Evolutionary conservation across 2,329 filamentous ascomycete genomes (phyloP).

Genomic region (Macrophomina phaseolina): DNA sequence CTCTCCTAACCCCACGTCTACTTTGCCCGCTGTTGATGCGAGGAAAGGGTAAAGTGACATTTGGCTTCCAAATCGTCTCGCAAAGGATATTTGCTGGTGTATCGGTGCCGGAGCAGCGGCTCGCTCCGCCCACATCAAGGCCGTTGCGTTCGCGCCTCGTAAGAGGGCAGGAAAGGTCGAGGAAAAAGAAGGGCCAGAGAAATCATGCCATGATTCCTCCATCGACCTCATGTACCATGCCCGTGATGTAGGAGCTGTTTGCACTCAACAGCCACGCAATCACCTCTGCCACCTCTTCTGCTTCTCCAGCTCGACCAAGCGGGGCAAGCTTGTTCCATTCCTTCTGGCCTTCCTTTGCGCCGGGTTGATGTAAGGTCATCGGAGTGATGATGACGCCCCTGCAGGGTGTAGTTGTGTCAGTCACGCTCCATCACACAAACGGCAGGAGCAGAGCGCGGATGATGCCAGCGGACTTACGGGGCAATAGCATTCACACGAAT

Average conservation of each 20-base stretch:
- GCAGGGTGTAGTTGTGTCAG: not conserved
- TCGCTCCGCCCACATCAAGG: too few relatives aligned
- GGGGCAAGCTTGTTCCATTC: constrained; percentile 36
- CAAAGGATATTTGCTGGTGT: too few relatives aligned
- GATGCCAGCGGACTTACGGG: constrained; percentile 36
- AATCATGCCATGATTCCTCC: constrained; percentile 49
- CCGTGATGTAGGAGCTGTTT: constrained; percentile 54
- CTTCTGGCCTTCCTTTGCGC: constrained; percentile 32
- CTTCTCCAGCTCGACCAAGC: constrained; percentile 35
- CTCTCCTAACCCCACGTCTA: too few relatives aligned
- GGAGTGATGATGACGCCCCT: constrained; percentile 7
- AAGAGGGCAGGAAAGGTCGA: too few relatives aligned
- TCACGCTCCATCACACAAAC: too few relatives aligned
- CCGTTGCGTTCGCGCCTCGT: too few relatives aligned
- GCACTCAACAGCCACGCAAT: constrained; percentile 57
- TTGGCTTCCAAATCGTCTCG: too few relatives aligned
- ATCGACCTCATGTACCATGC: constrained; percentile 53
- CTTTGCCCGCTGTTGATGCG: too few relatives aligned
- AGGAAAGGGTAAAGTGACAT: too few relatives aligned
- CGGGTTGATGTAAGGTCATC: constrained; percentile 36
- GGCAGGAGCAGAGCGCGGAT: not conserved
- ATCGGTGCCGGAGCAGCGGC: too few relatives aligned
- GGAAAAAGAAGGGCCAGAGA: too few relatives aligned
- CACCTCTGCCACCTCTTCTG: constrained; percentile 50
- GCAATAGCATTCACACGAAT: constrained; percentile 44